Evolutionary conservation across 2,329 filamentous ascomycete species (phyloP), one percentile per base, ranked within the genome.

Genomic region (Pseudogymnoascus sp.): DNA sequence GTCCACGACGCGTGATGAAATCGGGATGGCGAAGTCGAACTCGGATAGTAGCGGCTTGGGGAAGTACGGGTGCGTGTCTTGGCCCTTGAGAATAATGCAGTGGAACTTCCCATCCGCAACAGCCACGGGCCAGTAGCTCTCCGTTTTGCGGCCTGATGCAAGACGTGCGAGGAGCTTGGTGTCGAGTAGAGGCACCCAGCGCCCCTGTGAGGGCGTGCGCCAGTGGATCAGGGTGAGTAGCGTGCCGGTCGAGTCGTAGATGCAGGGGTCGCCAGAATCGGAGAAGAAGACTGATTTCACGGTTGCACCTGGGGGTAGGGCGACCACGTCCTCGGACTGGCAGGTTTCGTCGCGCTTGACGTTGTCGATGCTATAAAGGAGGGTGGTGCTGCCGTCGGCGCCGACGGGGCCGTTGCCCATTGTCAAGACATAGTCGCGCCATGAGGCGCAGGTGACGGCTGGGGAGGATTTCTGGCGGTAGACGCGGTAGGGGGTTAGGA

Each of bases 61-160:
- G 77, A 93, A 97, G 78, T 95, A 97, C 0, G 93, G 93, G 72
- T 97, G 91, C 72, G 88, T 85, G 73, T 99, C 95, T 36, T 89
- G 90, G 67, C 95, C 95, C 78, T 99, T 99, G 72, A 99, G 87
- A 70, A 99, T 97, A 77, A 99, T 97, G 78, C 96, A 99, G 80
- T 97, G 93, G 76, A 99, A 99, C 72, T 89, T 93, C 71, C 89
- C 83, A 70, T 93, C 87, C 2, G 93, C 91, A 1, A 97, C 93
- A 0, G 95, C 95, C 33, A 99, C 91, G 1, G 95, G 95, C 84
- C 93, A 99, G 79, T 99, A 99, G 0, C 82, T 85, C 76, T 99
- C 95, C 67, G 89, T 84, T 75, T 96, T 97, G 64, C 88, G 87
- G 26, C 95, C 95, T 2, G 86, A 87, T 0, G 90, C 89, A 3